Evolutionary conservation across 2,329 filamentous ascomycete species (phyloP).

Genomic region (Xylariomycetidae sp.): DNA sequence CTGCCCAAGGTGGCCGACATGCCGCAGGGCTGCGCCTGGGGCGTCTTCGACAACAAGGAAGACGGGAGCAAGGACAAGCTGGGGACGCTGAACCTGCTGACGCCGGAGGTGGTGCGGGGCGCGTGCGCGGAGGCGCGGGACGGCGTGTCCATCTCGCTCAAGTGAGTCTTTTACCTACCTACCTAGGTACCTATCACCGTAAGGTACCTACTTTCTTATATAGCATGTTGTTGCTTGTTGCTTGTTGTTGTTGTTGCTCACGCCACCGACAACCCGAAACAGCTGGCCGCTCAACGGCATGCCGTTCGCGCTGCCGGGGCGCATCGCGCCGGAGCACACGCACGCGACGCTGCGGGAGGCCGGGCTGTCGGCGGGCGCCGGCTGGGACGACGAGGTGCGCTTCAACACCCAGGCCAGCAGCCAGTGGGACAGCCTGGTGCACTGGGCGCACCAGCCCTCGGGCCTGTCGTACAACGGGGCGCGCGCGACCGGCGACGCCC

Average conservation of each 20-base stretch:
- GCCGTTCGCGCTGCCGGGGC: constrained; percentile 28
- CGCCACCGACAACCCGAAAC: neutral
- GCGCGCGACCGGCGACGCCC: constrained; percentile 28
- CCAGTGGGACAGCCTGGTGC: constrained; percentile 51
- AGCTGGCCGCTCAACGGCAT: constrained; percentile 40
- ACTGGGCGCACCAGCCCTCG: constrained; percentile 38
- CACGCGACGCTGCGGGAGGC: constrained; percentile 27
- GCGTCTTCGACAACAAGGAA: constrained; percentile 45
- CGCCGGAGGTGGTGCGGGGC: constrained; percentile 34
- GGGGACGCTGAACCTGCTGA: constrained; percentile 49
- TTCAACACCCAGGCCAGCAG: constrained; percentile 51
- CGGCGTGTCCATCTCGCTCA: constrained; percentile 47
- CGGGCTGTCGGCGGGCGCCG: constrained; percentile 20
- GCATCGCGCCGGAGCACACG: constrained; percentile 31
- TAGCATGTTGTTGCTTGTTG: too few species aligned
- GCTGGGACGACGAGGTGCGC: constrained; percentile 43
- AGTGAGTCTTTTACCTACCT: constrained; percentile 35
- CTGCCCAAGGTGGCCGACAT: constrained; percentile 36
- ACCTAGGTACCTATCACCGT: too few species aligned
- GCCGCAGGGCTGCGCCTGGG: constrained; percentile 46
- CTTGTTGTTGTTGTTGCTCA: too few species aligned
- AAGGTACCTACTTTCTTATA: too few species aligned
- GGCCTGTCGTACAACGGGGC: constrained; percentile 45
- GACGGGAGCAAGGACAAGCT: constrained; percentile 42
- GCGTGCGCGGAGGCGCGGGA: constrained; percentile 38